phyloP scores from a whole-genome alignment of 1,284 basidiomycete species.

The Cystobasidium sp. region DNA sequence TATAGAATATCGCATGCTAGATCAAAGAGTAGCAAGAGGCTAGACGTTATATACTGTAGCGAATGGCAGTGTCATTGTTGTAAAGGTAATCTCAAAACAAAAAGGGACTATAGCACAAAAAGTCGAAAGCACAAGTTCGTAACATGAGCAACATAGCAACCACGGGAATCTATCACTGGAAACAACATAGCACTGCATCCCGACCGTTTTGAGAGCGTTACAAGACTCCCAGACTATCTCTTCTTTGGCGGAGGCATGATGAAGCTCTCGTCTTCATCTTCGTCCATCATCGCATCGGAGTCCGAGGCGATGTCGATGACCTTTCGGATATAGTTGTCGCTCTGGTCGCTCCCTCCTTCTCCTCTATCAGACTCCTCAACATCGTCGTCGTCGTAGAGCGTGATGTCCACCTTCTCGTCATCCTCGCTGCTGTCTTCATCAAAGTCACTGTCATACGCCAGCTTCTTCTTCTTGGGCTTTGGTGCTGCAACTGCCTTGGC shows the following conservation, averaged over 20 bases:
- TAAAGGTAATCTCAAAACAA: too few relatives aligned
- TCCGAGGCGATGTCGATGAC: constrained; percentile 21
- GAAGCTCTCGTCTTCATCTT: constrained; percentile 35
- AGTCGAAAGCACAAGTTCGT: too few relatives aligned
- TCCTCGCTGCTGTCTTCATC: constrained; percentile 23
- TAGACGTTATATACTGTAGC: too few relatives aligned
- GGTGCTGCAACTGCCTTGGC: constrained; percentile 17
- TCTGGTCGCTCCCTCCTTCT: constrained; percentile 1
- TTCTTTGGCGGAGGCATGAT: constrained; percentile 16
- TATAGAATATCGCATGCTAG: too few relatives aligned
- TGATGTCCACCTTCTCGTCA: constrained; percentile 29
- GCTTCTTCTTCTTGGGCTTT: constrained; percentile 35
- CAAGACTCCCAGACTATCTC: not conserved
- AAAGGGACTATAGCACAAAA: too few relatives aligned
- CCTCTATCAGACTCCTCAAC: constrained; percentile 11
- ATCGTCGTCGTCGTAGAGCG: constrained; percentile 27
- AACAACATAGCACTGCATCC: not conserved
- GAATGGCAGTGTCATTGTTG: too few relatives aligned
- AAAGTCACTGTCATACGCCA: constrained; percentile 32
- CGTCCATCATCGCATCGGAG: constrained; percentile 29
- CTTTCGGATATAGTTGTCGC: constrained; percentile 3
- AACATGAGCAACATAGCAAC: too few relatives aligned
- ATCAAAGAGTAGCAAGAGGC: too few relatives aligned
- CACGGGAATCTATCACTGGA: not conserved
- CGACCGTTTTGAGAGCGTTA: not conserved